A percentile compares a stretch with the other conserved stretches of the same genome.
phyloP scores from a whole-genome alignment of 2,329 filamentous ascomycete species.

The Alternaria infectoria region DNA sequence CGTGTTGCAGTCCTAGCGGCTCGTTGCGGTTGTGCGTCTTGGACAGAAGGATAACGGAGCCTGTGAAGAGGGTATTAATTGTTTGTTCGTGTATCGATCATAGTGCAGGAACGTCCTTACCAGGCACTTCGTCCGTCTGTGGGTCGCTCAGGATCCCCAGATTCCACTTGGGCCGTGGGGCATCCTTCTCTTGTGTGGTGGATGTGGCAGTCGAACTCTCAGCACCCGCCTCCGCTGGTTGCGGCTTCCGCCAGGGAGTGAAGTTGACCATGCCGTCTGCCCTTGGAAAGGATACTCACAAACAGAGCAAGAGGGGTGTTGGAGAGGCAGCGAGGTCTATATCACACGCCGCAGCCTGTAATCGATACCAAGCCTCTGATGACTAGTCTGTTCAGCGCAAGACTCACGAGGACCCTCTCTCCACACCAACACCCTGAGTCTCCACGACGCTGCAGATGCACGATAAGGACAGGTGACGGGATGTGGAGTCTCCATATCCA shows the following conservation, averaged over 20 bases:
- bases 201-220: slow-evolving; percentile 2
- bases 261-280: slow-evolving; percentile 23
- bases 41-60: slow-evolving; percentile 67
- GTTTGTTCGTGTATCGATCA: neutral
- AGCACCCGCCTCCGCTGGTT: slow-evolving; percentile 1
- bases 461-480: slow-evolving; percentile 27
- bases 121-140: slow-evolving; percentile 84
- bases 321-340: neutral
- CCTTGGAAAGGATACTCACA: neutral
- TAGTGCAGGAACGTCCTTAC: slow-evolving; percentile 54
- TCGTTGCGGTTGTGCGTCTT: slow-evolving; percentile 64
- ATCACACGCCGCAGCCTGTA: neutral
- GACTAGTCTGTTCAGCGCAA: slow-evolving; percentile 6
- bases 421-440: slow-evolving; percentile 4
- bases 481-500: slow-evolving; percentile 18
- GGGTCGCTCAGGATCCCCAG: slow-evolving; percentile 85
- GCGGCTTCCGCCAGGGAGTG: slow-evolving; percentile 24
- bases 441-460: slow-evolving; percentile 21
- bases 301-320: neutral
- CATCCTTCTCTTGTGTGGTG: slow-evolving; percentile 9
- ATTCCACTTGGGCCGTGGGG: slow-evolving; percentile 51
- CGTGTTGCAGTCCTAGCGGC: slow-evolving; percentile 65
- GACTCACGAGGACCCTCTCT: slow-evolving; percentile 16
- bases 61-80: slow-evolving; percentile 40
- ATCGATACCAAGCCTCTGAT: slow-evolving; percentile 1